Percentiles rank a stretch among this genome's conserved stretches.
Conservation (phyloP, 768 basidiomycete species). For the Pulveroboletus sp. region DNA sequence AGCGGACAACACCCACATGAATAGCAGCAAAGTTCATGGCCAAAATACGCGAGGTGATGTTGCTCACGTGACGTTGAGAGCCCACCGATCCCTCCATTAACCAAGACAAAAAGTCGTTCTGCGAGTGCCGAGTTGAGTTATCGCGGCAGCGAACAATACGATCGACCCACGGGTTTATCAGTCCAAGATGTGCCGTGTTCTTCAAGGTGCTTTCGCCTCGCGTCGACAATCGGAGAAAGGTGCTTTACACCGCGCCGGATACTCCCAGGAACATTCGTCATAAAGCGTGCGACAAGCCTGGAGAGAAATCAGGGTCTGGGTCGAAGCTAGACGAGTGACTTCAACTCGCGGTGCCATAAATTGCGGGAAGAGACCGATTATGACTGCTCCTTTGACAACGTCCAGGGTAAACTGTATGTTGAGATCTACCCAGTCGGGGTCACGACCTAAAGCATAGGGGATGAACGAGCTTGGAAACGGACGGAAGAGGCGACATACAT, state of each 20-base stretch:
- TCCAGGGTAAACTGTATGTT: conserved; percentile 26
- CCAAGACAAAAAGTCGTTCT: conserved; percentile 35
- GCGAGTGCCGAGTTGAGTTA: too few relatives aligned
- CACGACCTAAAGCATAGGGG: not conserved
- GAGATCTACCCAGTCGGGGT: conserved; percentile 29
- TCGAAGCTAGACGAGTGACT: not conserved
- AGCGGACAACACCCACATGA: too few relatives aligned
- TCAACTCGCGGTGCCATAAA: conserved; percentile 29
- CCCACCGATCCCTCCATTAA: conserved; percentile 23
- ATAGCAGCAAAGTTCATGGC: conserved; percentile 23
- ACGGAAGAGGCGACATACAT: not conserved
- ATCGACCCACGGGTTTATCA: not conserved
- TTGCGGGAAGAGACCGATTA: conserved; percentile 30
- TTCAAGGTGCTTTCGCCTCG: too few relatives aligned
- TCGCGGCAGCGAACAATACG: not conserved
- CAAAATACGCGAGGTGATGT: conserved; percentile 20
- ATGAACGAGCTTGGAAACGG: not conserved
- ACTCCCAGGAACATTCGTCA: conserved; percentile 2
- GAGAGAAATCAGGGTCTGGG: not conserved
- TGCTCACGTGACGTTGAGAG: conserved; percentile 4
- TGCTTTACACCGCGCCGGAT: too few relatives aligned
- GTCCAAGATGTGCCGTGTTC: too few relatives aligned
- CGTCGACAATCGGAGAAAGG: too few relatives aligned
- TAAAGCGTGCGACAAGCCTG: conserved; percentile 2
- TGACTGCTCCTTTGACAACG: not conserved